phyloP scores from a whole-genome alignment of 768 basidiomycete species.

The Rhodotorula babjevae region DNA sequence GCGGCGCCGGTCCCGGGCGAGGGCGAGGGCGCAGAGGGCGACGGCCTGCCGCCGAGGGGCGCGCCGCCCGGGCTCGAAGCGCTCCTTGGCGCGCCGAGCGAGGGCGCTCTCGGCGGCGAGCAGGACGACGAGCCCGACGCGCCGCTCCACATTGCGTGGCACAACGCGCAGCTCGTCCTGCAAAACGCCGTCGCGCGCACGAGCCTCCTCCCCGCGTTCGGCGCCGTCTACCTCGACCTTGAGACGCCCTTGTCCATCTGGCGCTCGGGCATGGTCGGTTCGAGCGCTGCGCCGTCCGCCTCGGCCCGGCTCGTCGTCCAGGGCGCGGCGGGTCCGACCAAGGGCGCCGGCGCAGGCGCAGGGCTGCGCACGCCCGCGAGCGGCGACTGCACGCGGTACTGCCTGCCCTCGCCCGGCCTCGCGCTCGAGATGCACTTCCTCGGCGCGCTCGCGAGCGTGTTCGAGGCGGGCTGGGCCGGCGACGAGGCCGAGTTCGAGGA shows the following conservation, averaged over 20 bases:
- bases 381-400: slow-evolving; percentile 41
- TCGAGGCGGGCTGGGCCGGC: slow-evolving; percentile 33
- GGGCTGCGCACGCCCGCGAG: slow-evolving; percentile 14
- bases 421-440: slow-evolving; percentile 39
- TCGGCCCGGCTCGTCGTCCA: not conserved
- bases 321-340: not conserved
- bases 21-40: not conserved
- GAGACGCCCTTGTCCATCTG: slow-evolving; percentile 38
- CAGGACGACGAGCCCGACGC: not conserved
- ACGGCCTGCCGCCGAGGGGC: slow-evolving; percentile 24
- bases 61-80: slow-evolving; percentile 5
- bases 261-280: slow-evolving; percentile 38
- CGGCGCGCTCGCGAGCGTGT: slow-evolving; percentile 32
- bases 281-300: slow-evolving; percentile 11
- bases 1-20: not conserved
- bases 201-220: slow-evolving; percentile 24
- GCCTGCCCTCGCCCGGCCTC: slow-evolving; percentile 41
- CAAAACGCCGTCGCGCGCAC: slow-evolving; percentile 35
- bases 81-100: slow-evolving; percentile 3
- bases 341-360: too few species aligned
- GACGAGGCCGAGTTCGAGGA: not conserved
- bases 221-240: slow-evolving; percentile 40
- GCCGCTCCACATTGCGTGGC: slow-evolving; percentile 25
- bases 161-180: slow-evolving; percentile 41
- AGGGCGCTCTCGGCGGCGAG: too few species aligned